Conservation (phyloP, 2,329 filamentous ascomycete species). For the Biscogniauxia sp. region DNA sequence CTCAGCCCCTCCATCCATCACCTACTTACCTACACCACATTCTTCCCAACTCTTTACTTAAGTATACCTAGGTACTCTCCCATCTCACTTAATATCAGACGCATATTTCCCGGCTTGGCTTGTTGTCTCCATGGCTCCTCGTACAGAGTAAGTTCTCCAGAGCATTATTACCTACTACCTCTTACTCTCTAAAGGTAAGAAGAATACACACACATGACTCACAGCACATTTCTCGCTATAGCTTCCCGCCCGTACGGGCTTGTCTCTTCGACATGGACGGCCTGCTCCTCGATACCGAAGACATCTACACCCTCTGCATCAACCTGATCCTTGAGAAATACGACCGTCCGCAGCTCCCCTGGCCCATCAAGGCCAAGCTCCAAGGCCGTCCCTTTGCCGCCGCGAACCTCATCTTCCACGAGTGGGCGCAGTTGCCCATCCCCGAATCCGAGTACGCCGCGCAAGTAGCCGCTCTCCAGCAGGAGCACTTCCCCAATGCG, state of each 20-base stretch:
- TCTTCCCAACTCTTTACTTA: neutral
- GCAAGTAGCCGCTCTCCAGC: constrained; percentile 63
- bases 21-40: neutral
- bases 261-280: constrained; percentile 99
- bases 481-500: constrained; percentile 68
- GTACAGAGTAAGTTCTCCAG: constrained; percentile 40
- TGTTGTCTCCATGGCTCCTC: constrained; percentile 39
- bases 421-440: constrained; percentile 86
- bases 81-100: no score
- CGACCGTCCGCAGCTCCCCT: constrained; percentile 73
- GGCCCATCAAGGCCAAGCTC: constrained; percentile 89
- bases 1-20: neutral
- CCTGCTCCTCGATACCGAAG: constrained; percentile 89
- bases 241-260: constrained; percentile 77
- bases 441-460: constrained; percentile 62
- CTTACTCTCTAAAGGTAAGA: neutral
- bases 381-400: constrained; percentile 56
- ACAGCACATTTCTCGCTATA: constrained; percentile 32
- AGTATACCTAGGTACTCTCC: neutral
- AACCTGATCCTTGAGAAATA: constrained; percentile 80
- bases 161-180: no score
- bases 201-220: constrained; percentile 15
- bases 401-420: constrained; percentile 57
- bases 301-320: constrained; percentile 78
- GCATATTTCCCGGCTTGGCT: no score